Base-by-base conservation (phyloP, 257 asterid genomes). In the Knoxia roxburghii region DNA sequence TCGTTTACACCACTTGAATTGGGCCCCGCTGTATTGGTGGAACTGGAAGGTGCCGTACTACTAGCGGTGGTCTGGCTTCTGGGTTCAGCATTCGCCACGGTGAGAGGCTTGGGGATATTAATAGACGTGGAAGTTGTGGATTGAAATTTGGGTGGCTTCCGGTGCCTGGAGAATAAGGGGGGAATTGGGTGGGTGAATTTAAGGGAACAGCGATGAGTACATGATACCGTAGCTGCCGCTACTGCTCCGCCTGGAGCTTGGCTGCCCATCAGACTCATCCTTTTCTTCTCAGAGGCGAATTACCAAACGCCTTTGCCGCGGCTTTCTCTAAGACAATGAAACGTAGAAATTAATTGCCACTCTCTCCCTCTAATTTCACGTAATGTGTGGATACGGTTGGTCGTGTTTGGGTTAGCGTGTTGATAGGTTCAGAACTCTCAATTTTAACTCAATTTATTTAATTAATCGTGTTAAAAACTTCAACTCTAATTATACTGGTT, bases 161-260 rank as follows among this genome's bases (percentile, higher is more conserved):
- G 80, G 64, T 84, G 89, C 48, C 80, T 71, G 55, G 95, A 72
- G 77, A 90, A 87, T 1, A 88, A 79, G 26, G 90, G 95, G n/a
- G 86, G 87, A 51, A 52, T 73, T 14, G 93, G 89, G 77, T 79
- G 73, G 35, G 80, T 84, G 73, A 80, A 80, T 77, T 87, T 82
- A 69, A 89, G 84, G 51, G 98, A 84, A 75, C 83, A 78, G 15
- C 70, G 85, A 48, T 83, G 81, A n/a, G 86, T 68, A 76, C 85
- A 77, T 51, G 94, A 78, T 54, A 84, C 75, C 13, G 84, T 61
- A 17, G 81, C 80, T 9, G 41, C 41, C 37, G 69, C 58, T 14
- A 65, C 67, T 21, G 84, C 83, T 54, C 88, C 85, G 64, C 52
- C 79, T 9, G 86, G 75, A 27, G 85, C 86, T 68, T 72, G 87